Conservation (phyloP, 495 filamentous ascomycete species). For the Apodospora peruviana region DNA sequence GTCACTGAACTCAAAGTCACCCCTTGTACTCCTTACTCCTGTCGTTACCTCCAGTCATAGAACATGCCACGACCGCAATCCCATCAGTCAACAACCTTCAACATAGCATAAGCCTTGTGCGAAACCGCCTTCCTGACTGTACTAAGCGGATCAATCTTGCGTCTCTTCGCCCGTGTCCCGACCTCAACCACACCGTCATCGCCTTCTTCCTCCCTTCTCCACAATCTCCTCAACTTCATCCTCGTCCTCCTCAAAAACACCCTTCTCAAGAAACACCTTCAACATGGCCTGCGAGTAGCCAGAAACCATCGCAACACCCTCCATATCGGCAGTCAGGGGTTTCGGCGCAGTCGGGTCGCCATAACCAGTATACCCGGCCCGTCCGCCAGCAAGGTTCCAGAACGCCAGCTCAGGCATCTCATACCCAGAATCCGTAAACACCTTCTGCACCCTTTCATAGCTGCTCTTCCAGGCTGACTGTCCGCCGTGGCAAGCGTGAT, state of each 20-base stretch:
- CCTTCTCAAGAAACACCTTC: constrained; percentile 46
- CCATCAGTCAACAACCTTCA: constrained; percentile 34
- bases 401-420: constrained; percentile 44
- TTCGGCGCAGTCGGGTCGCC: constrained; percentile 28
- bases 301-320: constrained; percentile 34
- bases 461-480: constrained; percentile 22
- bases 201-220: constrained; percentile 5
- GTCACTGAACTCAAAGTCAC: no score
- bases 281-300: constrained; percentile 44
- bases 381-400: constrained; percentile 42
- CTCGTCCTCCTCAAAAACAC: constrained; percentile 32
- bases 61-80: neutral
- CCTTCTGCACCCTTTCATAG: constrained; percentile 34
- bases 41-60: neutral
- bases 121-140: constrained; percentile 36
- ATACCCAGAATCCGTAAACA: constrained; percentile 36
- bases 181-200: constrained; percentile 22
- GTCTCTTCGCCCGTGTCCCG: constrained; percentile 12
- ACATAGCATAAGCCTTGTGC: constrained; percentile 37
- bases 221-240: constrained; percentile 22
- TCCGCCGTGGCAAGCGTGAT: constrained; percentile 15
- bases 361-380: constrained; percentile 15
- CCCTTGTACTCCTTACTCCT: no score
- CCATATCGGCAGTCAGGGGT: constrained; percentile 30
- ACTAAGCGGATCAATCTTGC: constrained; percentile 28